Conservation (phyloP, 177 flowering plant genomes). For the Vitis hybrid region DNA sequence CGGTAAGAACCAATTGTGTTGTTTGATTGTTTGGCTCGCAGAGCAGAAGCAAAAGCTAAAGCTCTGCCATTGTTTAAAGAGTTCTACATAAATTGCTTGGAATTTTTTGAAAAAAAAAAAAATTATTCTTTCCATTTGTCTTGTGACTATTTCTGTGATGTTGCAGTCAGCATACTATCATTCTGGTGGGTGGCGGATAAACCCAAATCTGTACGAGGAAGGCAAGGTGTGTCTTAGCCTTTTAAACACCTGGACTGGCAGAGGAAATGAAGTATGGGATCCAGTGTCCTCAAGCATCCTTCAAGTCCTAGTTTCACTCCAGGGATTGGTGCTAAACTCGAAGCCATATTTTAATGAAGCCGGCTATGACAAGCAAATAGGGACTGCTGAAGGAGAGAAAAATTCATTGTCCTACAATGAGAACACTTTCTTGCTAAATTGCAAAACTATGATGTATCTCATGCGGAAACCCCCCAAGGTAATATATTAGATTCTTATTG, state of each 20-base stretch:
- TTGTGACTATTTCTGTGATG: slow-evolving; percentile 18
- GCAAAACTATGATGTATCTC: slow-evolving; percentile 90
- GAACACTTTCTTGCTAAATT: slow-evolving; percentile 84
- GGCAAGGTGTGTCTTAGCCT: slow-evolving; percentile 99
- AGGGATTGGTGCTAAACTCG: slow-evolving; percentile 89
- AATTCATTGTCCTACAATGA: slow-evolving; percentile 96
- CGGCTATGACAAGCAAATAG: slow-evolving; percentile 96
- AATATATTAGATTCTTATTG: slow-evolving; percentile 2
- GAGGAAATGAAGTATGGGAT: slow-evolving; percentile 99
- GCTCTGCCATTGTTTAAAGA: too few species aligned
- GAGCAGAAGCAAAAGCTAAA: too few species aligned
- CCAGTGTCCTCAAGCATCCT: slow-evolving; percentile 93
- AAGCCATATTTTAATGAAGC: slow-evolving; percentile 99
- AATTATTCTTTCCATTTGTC: neutral
- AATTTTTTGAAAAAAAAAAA: too few species aligned
- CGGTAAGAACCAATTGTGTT: slow-evolving; percentile 44
- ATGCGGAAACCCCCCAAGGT: slow-evolving; percentile 94
- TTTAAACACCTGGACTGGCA: slow-evolving; percentile 96
- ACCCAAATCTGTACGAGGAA: slow-evolving; percentile 96
- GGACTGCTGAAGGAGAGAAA: slow-evolving; percentile 98
- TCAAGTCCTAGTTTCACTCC: slow-evolving; percentile 97
- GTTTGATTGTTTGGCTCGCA: neutral
- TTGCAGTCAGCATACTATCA: slow-evolving; percentile 95
- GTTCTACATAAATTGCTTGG: too few species aligned
- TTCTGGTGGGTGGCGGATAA: slow-evolving; percentile 98